Evolutionary conservation across 2,329 filamentous ascomycete species (phyloP), one percentile per base, ranked within the genome.

Genomic region (Colletotrichum sp.): DNA sequence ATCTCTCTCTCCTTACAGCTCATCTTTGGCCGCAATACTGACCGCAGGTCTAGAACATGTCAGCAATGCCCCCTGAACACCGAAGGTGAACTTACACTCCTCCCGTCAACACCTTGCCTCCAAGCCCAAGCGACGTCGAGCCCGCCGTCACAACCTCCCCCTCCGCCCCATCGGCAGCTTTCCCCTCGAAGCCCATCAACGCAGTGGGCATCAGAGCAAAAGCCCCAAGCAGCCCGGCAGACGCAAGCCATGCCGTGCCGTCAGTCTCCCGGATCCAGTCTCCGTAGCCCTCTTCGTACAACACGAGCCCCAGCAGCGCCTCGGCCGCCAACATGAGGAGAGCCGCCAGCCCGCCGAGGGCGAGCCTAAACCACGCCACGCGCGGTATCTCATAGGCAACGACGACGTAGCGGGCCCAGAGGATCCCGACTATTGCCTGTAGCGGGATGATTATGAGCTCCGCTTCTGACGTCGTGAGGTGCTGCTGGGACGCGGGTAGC

Each of bases 311-410:
- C 12, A 75, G 13, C 2, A 75, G 3, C 21, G 18, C 43, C 16
- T 54, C 68, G 11, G 54, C 55, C 31, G 55, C 43, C 31, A 47
- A 36, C 58, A 67, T 21, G 34, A 76, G 16, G 8, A 21, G 11
- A 18, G 68, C 55, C 11, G 71, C 74, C 36, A 75, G 34, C 6
- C 61, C 61, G n/a, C 74, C 68, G 36, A 72, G 38, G 43, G 59
- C 71, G n/a, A 67, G 71, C 55, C 74, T 55, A 31, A 75, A 66
- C 64, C 68, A 65, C 31, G 71, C 69, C 38, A 74, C 67, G 34
- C 55, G 64, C 27, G 74, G 74, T 13, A 75, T 68, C 36, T 66
- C 74, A 27, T 75, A 70, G 18, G 54, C 58, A 8, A 55, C 27
- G 12, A 74, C 64, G 18, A 72, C 29, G 18, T 69, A 65, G 31